A percentile compares a stretch with the other conserved stretches of the same genome.
Evolutionary conservation across 495 filamentous ascomycete species (phyloP).

Genomic region (Penicillium lividum): DNA sequence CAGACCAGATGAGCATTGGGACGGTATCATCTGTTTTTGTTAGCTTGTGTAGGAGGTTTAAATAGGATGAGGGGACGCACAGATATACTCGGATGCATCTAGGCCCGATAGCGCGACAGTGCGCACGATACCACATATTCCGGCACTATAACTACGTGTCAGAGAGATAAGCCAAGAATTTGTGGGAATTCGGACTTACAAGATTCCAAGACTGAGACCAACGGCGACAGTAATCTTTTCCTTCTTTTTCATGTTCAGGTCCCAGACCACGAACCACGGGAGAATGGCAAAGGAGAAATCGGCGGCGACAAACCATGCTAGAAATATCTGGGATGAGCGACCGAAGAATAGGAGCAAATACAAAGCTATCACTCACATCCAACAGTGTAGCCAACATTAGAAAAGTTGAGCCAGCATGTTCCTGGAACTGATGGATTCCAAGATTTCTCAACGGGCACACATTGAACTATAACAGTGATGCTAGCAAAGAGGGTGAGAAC

Average conservation of each 20-base stretch:
- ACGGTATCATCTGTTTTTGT: conserved; percentile 25
- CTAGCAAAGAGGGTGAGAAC: conserved; percentile 27
- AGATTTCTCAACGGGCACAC: conserved; percentile 23
- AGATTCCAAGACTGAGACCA: conserved; percentile 29
- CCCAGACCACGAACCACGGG: conserved; percentile 34
- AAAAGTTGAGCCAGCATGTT: conserved; percentile 30
- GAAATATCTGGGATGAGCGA: neutral
- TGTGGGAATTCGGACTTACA: conserved; percentile 12
- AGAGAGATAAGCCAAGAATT: neutral
- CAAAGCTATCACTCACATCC: conserved; percentile 21
- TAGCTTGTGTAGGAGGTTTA: neutral
- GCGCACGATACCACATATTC: conserved; percentile 33
- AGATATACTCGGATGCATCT: conserved; percentile 29
- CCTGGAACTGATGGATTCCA: conserved; percentile 25
- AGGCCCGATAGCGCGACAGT: conserved; percentile 27
- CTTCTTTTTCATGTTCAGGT: conserved; percentile 34
- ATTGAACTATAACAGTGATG: conserved; percentile 27
- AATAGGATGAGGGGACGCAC: conserved; percentile 7
- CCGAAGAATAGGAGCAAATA: neutral
- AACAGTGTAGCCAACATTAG: conserved; percentile 30
- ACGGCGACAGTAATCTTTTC: conserved; percentile 32
- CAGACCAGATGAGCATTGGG: conserved; percentile 33
- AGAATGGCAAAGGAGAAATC: conserved; percentile 33
- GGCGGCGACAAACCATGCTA: conserved; percentile 29
- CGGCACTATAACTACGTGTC: conserved; percentile 18